Evolutionary conservation across 805 yeast genomes (phyloP).

Genomic region (Hanseniaspora lachancei): DNA sequence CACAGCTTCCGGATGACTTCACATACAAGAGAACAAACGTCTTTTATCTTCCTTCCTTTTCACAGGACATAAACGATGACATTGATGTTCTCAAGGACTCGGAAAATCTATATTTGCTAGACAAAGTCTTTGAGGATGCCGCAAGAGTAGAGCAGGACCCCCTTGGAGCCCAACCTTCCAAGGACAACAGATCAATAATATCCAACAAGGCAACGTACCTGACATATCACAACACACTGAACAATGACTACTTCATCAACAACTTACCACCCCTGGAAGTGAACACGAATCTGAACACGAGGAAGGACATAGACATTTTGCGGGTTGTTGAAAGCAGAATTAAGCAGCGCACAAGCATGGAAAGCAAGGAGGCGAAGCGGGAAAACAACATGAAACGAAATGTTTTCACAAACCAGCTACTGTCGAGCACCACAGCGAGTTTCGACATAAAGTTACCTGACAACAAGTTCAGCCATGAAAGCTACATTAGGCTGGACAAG

Average conservation of each 20-base stretch:
- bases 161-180: neutral
- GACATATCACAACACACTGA: constrained; percentile 1
- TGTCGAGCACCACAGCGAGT: neutral
- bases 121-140: neutral
- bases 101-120: neutral
- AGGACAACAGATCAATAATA: neutral
- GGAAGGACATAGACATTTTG: neutral
- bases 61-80: neutral
- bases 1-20: constrained; percentile 4
- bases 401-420: neutral
- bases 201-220: constrained; percentile 3
- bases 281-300: neutral
- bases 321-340: neutral
- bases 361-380: neutral
- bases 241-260: constrained; percentile 7
- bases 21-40: constrained; percentile 5
- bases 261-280: neutral
- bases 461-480: constrained; percentile 5
- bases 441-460: constrained; percentile 2
- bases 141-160: neutral
- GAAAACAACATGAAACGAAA: constrained; percentile 1
- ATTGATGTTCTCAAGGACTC: constrained; percentile 5
- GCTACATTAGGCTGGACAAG: neutral
- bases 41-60: constrained; percentile 4
- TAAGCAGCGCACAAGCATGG: neutral